Evolutionary conservation across 2,329 filamentous ascomycete species (phyloP), one percentile per base, ranked within the genome.

Genomic region (Hymenoscyphus infarciens): DNA sequence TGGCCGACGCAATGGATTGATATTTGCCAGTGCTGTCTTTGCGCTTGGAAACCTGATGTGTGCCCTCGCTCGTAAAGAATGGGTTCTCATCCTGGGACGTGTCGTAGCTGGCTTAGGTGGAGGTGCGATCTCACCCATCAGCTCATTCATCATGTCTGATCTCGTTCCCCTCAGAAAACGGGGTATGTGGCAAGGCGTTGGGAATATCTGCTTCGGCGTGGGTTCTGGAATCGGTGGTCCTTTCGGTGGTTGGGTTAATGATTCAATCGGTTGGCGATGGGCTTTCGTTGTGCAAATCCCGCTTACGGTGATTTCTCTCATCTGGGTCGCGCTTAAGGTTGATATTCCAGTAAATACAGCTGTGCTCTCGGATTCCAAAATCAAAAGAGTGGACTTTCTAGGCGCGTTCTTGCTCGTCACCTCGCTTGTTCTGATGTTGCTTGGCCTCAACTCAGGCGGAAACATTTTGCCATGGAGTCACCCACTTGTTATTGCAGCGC

Each of bases 241-340:
- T 0, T 69, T 92, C 1, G 90, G 84, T 67, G 89, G 90, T 2
- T 74, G 89, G 10, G 74, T 91, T n/a, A 83, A 88, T 0, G 88
- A 91, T 72, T 82, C 80, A 6, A 80, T 91, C 55, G 87, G 88
- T 38, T 92, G 89, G 89, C 79, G 88, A 68, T 91, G 87, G 85
- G 83, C 88, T 0, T 93, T 94, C 71, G 74, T 90, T 16, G 80
- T 81, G 1, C 90, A 93, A 72, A 82, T 84, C 0, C 90, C 90
- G 2, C 72, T 91, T 4, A 88, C 88, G 62, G 71, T 87, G 15
- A 16, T 42, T 42, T 42, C 39, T 15, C 39, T 42, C n/a, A 42
- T 42, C 6, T 42, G 39, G 15, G 15, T 42, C 39, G 39, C 16
- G 6, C 5, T 42, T 15, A 42, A 42, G 15, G 39, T 42, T 42